These are phyloP conservation scores for Vaccinium vitisidaea DNA, from an alignment of 148 eudicot species.

Conservation along the genomic window DNA sequence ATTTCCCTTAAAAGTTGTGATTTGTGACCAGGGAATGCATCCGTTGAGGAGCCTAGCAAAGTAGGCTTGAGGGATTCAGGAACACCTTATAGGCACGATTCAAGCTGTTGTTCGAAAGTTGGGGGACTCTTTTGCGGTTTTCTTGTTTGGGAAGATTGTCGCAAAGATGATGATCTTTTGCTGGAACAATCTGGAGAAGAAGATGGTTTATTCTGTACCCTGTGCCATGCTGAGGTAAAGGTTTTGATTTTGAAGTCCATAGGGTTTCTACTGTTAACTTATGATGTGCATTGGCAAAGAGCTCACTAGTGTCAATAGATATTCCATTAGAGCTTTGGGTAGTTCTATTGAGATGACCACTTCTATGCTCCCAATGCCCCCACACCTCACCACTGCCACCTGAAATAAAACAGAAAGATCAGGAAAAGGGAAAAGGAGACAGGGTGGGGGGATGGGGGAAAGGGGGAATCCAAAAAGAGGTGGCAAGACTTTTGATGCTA, in stretches of 20 bases:
- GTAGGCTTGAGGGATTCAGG: constrained; percentile 35
- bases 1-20: neutral
- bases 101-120: constrained; percentile 51
- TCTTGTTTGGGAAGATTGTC: constrained; percentile 75
- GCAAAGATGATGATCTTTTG: constrained; percentile 61
- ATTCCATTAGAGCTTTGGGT: neutral
- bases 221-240: constrained; percentile 94
- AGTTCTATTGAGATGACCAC: neutral
- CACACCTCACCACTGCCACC: neutral
- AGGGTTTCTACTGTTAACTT: neutral
- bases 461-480: neutral
- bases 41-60: constrained; percentile 56
- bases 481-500: neutral
- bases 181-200: constrained; percentile 63
- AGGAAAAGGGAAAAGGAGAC: too few relatives aligned
- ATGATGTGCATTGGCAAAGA: neutral
- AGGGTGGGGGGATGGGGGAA: too few relatives aligned
- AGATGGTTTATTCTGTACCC: constrained; percentile 85
- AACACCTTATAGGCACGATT: constrained; percentile 29
- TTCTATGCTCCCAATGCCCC: neutral
- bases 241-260: constrained; percentile 14
- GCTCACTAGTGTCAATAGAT: neutral
- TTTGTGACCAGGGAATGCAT: constrained; percentile 45
- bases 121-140: constrained; percentile 69
- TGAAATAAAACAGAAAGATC: neutral